Conservation (phyloP, 768 basidiomycete species). For the Pleurotus tuber-regium region DNA sequence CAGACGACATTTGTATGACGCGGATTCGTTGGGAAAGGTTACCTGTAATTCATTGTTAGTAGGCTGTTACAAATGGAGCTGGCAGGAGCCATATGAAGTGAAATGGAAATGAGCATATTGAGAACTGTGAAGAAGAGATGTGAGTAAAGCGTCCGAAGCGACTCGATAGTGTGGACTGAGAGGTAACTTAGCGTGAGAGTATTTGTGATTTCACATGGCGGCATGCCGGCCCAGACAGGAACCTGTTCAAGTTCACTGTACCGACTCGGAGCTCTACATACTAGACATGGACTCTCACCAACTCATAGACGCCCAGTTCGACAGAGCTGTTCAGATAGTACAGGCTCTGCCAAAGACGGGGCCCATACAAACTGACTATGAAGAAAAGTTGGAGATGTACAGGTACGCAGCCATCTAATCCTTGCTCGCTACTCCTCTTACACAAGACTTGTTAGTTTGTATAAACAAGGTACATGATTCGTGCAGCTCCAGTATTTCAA, state of each 20-base stretch:
- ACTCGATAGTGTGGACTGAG: not conserved
- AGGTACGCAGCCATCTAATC: conserved; percentile 44
- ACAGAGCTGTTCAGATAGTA: conserved; percentile 92
- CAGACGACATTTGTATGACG: not conserved
- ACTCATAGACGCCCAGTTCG: conserved; percentile 82
- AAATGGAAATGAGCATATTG: too few relatives aligned
- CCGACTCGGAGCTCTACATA: too few relatives aligned
- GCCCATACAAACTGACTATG: conserved; percentile 93
- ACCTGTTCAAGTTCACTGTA: too few relatives aligned
- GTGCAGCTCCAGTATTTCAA: conserved; percentile 1
- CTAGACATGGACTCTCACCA: conserved; percentile 55
- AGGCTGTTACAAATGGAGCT: too few relatives aligned
- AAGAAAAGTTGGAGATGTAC: conserved; percentile 93
- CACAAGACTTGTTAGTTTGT: conserved; percentile 39
- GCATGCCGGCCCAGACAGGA: not conserved
- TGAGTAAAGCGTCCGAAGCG: too few relatives aligned
- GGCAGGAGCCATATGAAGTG: too few relatives aligned
- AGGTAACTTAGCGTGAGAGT: conserved; percentile 5
- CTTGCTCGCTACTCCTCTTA: not conserved
- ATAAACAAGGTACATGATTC: conserved; percentile 77
- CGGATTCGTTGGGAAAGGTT: too few relatives aligned
- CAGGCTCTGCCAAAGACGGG: conserved; percentile 91
- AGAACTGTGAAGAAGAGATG: too few relatives aligned
- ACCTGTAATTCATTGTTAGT: too few relatives aligned
- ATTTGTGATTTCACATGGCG: conserved; percentile 2